Conservation (phyloP, 371 early-diverging fungal genomes). For the Mucor plumbeus region DNA sequence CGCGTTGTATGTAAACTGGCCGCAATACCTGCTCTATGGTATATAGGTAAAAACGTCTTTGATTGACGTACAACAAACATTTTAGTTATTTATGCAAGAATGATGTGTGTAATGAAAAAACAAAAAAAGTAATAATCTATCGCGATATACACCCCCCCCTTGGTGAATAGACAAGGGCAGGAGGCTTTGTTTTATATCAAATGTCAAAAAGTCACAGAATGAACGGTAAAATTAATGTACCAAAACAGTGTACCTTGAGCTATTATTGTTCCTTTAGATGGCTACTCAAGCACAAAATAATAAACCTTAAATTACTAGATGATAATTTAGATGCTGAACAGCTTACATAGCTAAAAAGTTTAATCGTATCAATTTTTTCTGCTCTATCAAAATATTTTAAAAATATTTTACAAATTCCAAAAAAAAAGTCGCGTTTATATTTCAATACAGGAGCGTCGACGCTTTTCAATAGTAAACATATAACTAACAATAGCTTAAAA, state of each 20-base stretch:
- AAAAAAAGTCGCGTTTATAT: background rate
- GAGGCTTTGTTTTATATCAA: slow-evolving; percentile 5
- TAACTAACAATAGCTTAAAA: background rate
- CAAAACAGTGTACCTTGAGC: background rate
- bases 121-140: background rate
- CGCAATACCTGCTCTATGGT: background rate
- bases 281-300: background rate
- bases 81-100: background rate
- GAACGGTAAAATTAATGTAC: background rate
- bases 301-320: background rate
- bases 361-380: background rate
- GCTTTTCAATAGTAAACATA: background rate
- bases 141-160: background rate
- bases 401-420: background rate
- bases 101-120: background rate
- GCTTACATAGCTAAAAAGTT: background rate
- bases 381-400: background rate
- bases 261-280: background rate
- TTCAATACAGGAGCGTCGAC: background rate
- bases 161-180: slow-evolving; percentile 14
- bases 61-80: slow-evolving; percentile 8
- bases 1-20: slow-evolving; percentile 12
- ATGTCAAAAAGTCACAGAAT: slow-evolving; percentile 2
- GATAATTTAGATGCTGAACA: background rate
- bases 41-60: background rate